Base-by-base conservation (phyloP, 75 land plant genomes). In the Pinus tabuliformis region DNA sequence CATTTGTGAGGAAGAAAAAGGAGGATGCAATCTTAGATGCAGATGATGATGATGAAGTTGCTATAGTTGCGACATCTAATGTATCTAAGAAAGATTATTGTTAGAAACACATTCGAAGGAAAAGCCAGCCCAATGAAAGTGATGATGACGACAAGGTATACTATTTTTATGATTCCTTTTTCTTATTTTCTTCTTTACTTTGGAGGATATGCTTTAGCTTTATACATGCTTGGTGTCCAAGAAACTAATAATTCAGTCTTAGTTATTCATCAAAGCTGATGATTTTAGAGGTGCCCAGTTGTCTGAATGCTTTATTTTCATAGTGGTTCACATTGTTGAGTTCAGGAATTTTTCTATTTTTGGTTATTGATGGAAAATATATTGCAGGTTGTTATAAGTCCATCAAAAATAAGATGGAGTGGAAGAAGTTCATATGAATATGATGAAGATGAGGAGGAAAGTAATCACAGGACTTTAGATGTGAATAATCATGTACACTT, bases 101-200 rank as follows among this genome's bases (percentile, higher is more conserved):
- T 1, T 78, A 72, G 54, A 97, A 91, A 72, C 89, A 78, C 26
- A 87, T 91, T 49, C 91, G 99, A 30, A 91, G 79, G 80, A 92
- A 85, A 78, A 77, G 70, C 42, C 79, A 76, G 59, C 78, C 83
- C 12, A 90, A 88, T 70, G 80, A 72, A 72, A 56, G 33, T 56
- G 74, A 79, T 30, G 91, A 87, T 22, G 95, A 93, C 68, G 96
- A 97, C 22, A 95, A 91, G 79, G 99, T 71, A 73, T 59, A 78
- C 3, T 57, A 13, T 66, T 54, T 59, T 60, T 15, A 4, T 78
- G 18, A 77, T 74, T 36, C 20, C 42, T 81, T 73, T 36, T n/a
- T 62, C 12, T 12, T n/a, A 14, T 58, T 59, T n/a, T 3, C 39
- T 37, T 37, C 39, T 30, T 70, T 59, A 4, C 36, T 42, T 5